Evolutionary conservation across 2,329 filamentous ascomycete genomes (phyloP), one percentile per base, ranked within the genome.

Genomic region (Chaetomiaceae sp.): DNA sequence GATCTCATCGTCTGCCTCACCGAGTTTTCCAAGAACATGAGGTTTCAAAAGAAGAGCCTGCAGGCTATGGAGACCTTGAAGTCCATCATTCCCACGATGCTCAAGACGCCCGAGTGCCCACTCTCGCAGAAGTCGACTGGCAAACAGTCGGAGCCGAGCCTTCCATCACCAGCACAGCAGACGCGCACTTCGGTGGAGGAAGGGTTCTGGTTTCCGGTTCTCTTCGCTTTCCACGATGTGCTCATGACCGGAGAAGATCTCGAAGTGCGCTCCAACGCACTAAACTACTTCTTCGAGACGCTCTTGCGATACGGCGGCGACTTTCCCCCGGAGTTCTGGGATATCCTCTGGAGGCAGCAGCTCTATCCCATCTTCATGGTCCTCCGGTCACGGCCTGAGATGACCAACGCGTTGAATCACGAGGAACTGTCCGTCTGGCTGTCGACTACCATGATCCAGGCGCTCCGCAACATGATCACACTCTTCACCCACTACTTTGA

Each of bases 311-410:
- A 97, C 60, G 93, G 95, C 31, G 87, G 89, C 16, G 87, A 89
- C 59, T 99, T 96, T 62, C 90, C 92, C 3, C 76, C 85, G 1
- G 89, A 96, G 48, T 99, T 99, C 66, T 99, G 93, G 93, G 93
- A 99, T 67, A 96, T 93, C 16, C 78, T 99, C 0, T 99, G 93
- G 91, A 83, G 92, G 44, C 93, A 99, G 66, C 81, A 99, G 53
- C 79, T 99, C 1, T 97, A 96, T 61, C 95, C 93, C 1, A 99
- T 99, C 60, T 99, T 99, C 72, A 91, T 97, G 79, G 95, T 99
- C 2, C 72, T 99, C 38, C 90, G 95, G 59, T 96, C 93, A 16
- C 89, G 93, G 57, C 95, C 92, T 0, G 93, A 99, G 67, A 95
- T 97, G 86, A 86, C 86, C 21, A 96, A 96, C 64, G 91, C 92